Evolutionary conservation across 257 asterid species (phyloP).

Genomic region (Agastache rugosa): DNA sequence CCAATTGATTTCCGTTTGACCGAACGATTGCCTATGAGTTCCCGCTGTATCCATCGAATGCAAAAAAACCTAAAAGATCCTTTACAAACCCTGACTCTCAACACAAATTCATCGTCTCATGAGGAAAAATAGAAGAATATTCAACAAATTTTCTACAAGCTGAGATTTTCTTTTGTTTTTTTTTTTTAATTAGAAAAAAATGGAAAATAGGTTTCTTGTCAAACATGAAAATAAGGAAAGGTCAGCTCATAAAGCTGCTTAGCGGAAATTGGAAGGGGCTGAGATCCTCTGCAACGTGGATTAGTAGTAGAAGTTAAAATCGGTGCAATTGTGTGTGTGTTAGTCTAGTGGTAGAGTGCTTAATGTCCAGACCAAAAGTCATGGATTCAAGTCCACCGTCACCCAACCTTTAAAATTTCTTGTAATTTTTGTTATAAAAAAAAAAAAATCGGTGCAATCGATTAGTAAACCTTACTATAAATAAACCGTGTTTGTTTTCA

Average conservation of each 20-base stretch:
- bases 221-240: neutral
- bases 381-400: no score
- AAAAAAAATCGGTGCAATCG: no score
- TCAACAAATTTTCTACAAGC: conserved; percentile 20
- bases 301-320: neutral
- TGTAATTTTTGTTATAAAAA: no score
- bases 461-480: no score
- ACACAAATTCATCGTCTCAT: conserved; percentile 21
- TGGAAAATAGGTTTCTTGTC: conserved; percentile 26
- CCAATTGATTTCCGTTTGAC: conserved; percentile 87
- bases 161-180: neutral
- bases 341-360: no score
- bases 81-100: conserved; percentile 34
- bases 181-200: neutral
- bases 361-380: no score
- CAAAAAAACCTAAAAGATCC: neutral
- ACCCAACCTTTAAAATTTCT: no score
- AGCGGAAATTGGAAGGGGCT: conserved; percentile 22
- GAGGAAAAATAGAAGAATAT: neutral
- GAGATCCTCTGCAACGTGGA: conserved; percentile 30
- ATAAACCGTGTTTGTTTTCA: no score
- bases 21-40: conserved; percentile 54
- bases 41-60: conserved; percentile 64
- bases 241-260: conserved; percentile 1
- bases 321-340: no score